Evolutionary conservation across 345 rosid genomes (phyloP).

Genomic region (Syzygium aromaticum): DNA sequence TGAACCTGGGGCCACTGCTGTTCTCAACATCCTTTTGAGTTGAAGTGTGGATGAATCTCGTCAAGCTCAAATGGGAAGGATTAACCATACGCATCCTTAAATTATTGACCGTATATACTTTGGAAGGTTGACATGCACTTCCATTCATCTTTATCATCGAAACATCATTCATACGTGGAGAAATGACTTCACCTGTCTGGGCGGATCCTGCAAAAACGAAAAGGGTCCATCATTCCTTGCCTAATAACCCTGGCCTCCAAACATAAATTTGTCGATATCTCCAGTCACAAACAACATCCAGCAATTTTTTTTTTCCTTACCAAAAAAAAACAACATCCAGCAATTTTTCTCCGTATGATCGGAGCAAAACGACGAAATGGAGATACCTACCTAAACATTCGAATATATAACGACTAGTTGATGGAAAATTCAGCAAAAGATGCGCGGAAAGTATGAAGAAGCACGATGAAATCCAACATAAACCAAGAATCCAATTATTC

Average conservation of each 20-base stretch:
- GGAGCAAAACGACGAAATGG: neutral
- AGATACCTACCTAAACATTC: neutral
- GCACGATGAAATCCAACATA: neutral
- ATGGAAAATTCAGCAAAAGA: neutral
- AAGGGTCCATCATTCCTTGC: neutral
- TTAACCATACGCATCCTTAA: neutral
- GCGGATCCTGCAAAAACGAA: neutral
- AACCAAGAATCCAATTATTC: neutral
- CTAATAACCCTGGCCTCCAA: constrained; percentile 3
- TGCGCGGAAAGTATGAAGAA: neutral
- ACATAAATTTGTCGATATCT: neutral
- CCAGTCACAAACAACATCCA: neutral
- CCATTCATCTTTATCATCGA: neutral
- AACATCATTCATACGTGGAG: neutral
- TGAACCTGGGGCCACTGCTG: constrained; percentile 11
- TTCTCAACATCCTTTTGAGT: constrained; percentile 14
- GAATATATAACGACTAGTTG: neutral
- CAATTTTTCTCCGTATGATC: neutral
- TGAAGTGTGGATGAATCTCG: constrained; percentile 20
- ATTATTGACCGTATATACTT: neutral
- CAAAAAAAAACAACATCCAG: neutral
- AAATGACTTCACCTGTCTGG: neutral
- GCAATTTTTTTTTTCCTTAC: too few species aligned
- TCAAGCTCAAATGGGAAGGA: constrained; percentile 5
- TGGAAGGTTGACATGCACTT: neutral